Conservation (phyloP, 495 filamentous ascomycete species). For the Penicillium verhagenii region DNA sequence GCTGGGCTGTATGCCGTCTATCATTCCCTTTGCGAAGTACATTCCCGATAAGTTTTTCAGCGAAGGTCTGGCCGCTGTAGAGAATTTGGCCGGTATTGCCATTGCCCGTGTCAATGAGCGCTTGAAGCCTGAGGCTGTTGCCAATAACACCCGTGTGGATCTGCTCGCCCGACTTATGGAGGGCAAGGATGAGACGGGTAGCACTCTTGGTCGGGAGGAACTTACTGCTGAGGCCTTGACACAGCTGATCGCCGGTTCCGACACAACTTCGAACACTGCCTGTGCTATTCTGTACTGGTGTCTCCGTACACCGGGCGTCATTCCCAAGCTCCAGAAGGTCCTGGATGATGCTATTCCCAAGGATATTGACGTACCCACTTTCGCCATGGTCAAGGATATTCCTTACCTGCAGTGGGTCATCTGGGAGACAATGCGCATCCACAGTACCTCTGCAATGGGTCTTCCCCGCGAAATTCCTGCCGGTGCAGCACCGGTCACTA, state of each 20-base stretch:
- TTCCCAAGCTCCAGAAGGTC: constrained; percentile 67
- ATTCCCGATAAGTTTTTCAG: constrained; percentile 54
- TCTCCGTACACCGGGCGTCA: constrained; percentile 65
- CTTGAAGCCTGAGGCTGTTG: constrained; percentile 60
- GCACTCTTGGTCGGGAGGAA: constrained; percentile 71
- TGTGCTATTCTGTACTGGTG: constrained; percentile 84
- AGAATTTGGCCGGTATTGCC: constrained; percentile 61
- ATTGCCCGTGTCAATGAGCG: constrained; percentile 76
- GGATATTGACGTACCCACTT: constrained; percentile 62
- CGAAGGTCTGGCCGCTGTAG: constrained; percentile 48
- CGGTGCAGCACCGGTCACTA: constrained; percentile 52
- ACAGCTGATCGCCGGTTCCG: constrained; percentile 86
- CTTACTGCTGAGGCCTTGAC: constrained; percentile 86
- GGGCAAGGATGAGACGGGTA: constrained; percentile 76
- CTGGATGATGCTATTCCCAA: constrained; percentile 68
- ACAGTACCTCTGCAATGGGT: constrained; percentile 84
- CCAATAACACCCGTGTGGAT: constrained; percentile 64
- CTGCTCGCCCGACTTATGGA: constrained; percentile 84
- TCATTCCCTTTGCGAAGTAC: constrained; percentile 52
- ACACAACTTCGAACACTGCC: constrained; percentile 86
- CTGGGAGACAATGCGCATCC: constrained; percentile 86
- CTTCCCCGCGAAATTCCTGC: constrained; percentile 78
- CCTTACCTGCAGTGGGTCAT: constrained; percentile 66
- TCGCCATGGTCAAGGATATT: constrained; percentile 70
- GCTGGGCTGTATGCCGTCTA: constrained; percentile 43